Percentiles rank a stretch among this genome's conserved stretches.
Conservation (phyloP, 305 asterid species). For the Stenogyne calaminthoides region DNA sequence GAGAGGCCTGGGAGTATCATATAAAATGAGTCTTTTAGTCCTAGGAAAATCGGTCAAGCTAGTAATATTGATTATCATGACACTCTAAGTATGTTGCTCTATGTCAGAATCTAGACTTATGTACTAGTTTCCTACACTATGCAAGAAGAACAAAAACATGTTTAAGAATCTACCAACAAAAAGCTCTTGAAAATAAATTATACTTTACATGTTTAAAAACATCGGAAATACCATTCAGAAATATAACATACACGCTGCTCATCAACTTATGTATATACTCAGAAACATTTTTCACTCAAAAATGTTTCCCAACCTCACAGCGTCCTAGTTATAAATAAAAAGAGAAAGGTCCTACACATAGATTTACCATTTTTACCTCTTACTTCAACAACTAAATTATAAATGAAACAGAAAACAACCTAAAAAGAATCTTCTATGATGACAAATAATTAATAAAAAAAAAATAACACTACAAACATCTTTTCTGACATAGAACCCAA, state of each 20-base stretch:
- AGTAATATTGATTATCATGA: too few species aligned
- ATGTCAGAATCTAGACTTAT: too few species aligned
- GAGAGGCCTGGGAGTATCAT: too few species aligned
- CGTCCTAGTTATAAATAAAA: background rate
- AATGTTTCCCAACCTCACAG: background rate
- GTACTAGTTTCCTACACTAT: too few species aligned
- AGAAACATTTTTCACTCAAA: background rate
- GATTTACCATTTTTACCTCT: background rate
- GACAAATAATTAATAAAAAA: background rate
- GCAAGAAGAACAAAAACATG: too few species aligned
- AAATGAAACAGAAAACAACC: background rate
- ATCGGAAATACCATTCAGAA: background rate
- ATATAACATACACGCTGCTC: background rate
- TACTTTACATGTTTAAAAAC: background rate
- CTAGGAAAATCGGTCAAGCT: too few species aligned
- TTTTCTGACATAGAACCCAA: background rate
- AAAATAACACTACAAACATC: background rate
- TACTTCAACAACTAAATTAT: conserved; percentile 3
- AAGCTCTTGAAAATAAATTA: background rate
- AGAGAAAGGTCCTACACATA: background rate
- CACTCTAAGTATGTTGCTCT: too few species aligned
- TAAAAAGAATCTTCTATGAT: background rate
- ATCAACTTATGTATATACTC: background rate
- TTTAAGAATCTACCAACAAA: background rate
- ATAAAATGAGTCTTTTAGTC: too few species aligned